Evolutionary conservation across 768 basidiomycete species (phyloP).

Genomic region (Mycena rebaudengoi): DNA sequence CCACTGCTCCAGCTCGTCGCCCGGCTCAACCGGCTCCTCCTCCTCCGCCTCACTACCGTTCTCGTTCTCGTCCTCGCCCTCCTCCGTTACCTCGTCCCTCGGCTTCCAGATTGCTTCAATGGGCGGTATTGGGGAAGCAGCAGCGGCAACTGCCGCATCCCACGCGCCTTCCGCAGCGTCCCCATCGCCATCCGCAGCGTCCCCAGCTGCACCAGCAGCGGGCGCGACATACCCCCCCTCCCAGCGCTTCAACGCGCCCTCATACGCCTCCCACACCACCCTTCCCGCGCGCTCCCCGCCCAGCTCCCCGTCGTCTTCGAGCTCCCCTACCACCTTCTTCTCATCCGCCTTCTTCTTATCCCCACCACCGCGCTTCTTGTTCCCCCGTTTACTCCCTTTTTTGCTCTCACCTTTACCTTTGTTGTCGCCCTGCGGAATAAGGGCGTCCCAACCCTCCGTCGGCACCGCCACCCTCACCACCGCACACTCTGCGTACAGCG

Average conservation of each 20-base stretch:
- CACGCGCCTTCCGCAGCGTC: too few relatives aligned
- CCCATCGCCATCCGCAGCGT: too few relatives aligned
- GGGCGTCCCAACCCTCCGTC: not conserved
- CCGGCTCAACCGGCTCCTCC: too few relatives aligned
- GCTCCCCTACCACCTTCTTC: constrained; percentile 44
- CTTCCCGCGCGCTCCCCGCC: constrained; percentile 76
- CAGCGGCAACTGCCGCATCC: too few relatives aligned
- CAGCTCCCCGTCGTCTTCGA: constrained; percentile 74
- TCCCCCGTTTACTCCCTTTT: constrained; percentile 27
- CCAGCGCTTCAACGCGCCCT: constrained; percentile 72
- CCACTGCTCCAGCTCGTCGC: too few relatives aligned
- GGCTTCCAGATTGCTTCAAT: too few relatives aligned
- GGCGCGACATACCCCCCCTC: constrained; percentile 58
- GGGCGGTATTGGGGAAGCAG: too few relatives aligned
- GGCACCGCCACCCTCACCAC: constrained; percentile 47
- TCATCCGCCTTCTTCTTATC: constrained; percentile 37
- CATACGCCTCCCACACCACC: constrained; percentile 81
- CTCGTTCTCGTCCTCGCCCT: too few relatives aligned
- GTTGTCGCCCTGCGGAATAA: not conserved
- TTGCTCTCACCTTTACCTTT: constrained; percentile 29
- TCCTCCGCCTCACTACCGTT: too few relatives aligned
- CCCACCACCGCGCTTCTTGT: constrained; percentile 25
- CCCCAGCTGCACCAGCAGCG: too few relatives aligned
- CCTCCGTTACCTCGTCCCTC: too few relatives aligned
- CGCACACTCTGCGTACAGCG: constrained; percentile 80